Evolutionary conservation across 495 filamentous ascomycete species (phyloP), one percentile per base, ranked within the genome.

Genomic region (Penicillium verhagenii): DNA sequence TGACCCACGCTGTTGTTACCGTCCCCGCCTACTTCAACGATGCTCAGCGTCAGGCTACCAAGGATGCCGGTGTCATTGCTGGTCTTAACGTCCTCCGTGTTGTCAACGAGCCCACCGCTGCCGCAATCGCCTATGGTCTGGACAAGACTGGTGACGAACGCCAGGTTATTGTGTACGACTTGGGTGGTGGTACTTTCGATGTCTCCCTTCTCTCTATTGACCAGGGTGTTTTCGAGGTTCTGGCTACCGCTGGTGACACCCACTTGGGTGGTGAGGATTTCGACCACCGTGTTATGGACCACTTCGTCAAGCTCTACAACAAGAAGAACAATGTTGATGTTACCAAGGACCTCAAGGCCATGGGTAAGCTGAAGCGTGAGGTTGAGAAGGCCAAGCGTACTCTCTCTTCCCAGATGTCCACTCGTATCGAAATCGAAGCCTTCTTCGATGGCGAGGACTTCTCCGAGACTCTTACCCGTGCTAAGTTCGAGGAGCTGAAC

Each of bases 371-470:
- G 61, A 97, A 97, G 91, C 94, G 95, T 63, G 95, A 97, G 75
- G 94, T 96, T 65, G 94, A 99, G 81, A 97, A 97, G 85, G 95
- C 95, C 76, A 99, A 99, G 89, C 90, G 95, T 70, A 97, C 92
- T 60, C 86, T 99, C 46, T 97, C 95, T 70, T 95, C 91, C 67
- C 92, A 96, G 80, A 97, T 94, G 91, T 94, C 92, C 58, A 94
- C 92, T 62, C 90, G 92, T 66, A 89, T 99, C 61, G 95, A 99
- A 76, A 97, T 99, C 58, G 95, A 99, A 75, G 86, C 92, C 59
- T 96, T 99, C 86, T 88, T 90, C 78, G 85, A 94, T 58, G 95
- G 95, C 77, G 86, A 96, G 64, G 95, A 99, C 74, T 97, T 99
- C 82, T 95, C 90, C 51, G 94, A 97, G 85, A 97, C 92, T 54